Conservation (phyloP, 306 rosid species). For the Lagenaria siceraria region DNA sequence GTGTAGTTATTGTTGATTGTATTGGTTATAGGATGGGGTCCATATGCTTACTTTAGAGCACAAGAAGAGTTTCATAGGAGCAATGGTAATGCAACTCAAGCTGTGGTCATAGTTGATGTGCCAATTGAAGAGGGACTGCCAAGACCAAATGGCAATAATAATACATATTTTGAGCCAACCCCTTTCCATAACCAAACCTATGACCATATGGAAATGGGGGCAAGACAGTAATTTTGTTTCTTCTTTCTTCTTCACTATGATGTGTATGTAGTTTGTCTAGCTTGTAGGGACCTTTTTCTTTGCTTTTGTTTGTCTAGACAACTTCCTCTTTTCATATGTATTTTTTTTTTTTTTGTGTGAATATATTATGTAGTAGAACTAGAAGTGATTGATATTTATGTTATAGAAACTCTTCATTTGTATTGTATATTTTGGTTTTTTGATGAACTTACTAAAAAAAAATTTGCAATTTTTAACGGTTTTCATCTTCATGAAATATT, state of each 20-base stretch:
- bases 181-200: slow-evolving; percentile 19
- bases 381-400: too few relatives aligned
- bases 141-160: slow-evolving; percentile 18
- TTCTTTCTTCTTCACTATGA: neutral
- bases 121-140: slow-evolving; percentile 12
- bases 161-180: neutral
- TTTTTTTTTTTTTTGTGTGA: too few relatives aligned
- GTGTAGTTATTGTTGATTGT: neutral
- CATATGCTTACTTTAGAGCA: slow-evolving; percentile 73
- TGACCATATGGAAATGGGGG: slow-evolving; percentile 54
- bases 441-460: neutral
- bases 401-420: too few relatives aligned
- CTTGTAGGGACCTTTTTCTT: neutral
- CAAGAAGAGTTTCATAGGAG: slow-evolving; percentile 33
- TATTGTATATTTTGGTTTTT: too few relatives aligned
- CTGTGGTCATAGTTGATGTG: slow-evolving; percentile 16
- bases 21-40: slow-evolving; percentile 70
- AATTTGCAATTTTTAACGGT: too few relatives aligned
- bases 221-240: slow-evolving; percentile 17
- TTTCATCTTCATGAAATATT: too few relatives aligned
- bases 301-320: neutral
- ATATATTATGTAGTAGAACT: too few relatives aligned
- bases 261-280: neutral
- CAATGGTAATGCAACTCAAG: neutral
- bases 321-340: too few relatives aligned